Evolutionary conservation across 2,329 filamentous ascomycete species (phyloP).

Genomic region (Aspergillus spinulosporus): DNA sequence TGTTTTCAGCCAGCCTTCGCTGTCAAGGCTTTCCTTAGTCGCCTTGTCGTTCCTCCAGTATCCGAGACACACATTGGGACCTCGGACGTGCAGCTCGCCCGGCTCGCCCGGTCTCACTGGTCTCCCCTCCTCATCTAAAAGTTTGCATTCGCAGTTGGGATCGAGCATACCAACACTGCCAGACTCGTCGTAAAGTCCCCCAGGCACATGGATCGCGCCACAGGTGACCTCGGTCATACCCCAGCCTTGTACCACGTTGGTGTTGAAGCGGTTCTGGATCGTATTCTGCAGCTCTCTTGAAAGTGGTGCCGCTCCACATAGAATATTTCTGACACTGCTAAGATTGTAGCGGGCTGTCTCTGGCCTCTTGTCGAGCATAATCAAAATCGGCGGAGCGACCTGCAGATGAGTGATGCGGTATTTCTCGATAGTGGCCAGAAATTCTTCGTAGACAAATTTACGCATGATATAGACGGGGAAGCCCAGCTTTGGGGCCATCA

Average conservation of each 20-base stretch:
- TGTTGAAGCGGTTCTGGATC: constrained; percentile 46
- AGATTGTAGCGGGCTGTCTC: constrained; percentile 59
- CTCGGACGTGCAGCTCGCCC: constrained; percentile 37
- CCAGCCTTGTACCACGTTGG: constrained; percentile 55
- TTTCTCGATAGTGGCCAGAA: constrained; percentile 52
- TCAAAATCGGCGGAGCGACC: constrained; percentile 59
- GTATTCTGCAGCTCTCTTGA: constrained; percentile 47
- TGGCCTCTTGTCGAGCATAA: constrained; percentile 59
- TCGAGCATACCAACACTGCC: constrained; percentile 56
- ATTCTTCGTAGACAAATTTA: constrained; percentile 56
- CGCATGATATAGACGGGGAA: constrained; percentile 59
- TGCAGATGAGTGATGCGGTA: constrained; percentile 57
- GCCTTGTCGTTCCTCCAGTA: constrained; percentile 45
- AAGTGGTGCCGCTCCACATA: constrained; percentile 57
- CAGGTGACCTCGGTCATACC: constrained; percentile 61
- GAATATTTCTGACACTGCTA: constrained; percentile 49
- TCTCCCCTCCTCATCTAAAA: constrained; percentile 55
- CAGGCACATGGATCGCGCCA: constrained; percentile 47
- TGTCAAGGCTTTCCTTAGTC: constrained; percentile 38
- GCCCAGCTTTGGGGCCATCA: constrained; percentile 47
- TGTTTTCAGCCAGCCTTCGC: constrained; percentile 33
- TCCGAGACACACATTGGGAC: constrained; percentile 27
- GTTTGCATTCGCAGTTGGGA: constrained; percentile 56
- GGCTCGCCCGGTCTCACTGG: constrained; percentile 52
- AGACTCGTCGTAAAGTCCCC: constrained; percentile 39